Evolutionary conservation across 257 asterid species (phyloP).

Genomic region (Solanum virginianum): DNA sequence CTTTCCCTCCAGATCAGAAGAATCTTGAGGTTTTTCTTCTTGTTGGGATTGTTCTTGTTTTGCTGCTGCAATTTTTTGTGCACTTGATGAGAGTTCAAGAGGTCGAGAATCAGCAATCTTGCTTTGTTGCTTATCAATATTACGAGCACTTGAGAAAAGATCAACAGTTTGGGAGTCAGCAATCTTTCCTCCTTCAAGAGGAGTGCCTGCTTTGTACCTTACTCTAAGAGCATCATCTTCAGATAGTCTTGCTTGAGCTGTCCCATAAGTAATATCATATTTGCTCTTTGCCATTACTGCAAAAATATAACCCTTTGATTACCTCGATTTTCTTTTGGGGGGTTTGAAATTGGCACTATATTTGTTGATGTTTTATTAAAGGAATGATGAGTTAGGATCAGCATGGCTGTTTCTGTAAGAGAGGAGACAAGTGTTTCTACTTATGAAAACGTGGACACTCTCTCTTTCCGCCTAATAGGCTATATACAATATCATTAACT

Average conservation of each 20-base stretch:
- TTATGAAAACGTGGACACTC: background rate
- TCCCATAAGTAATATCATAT: conserved; percentile 20
- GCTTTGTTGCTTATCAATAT: background rate
- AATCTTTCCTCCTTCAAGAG: conserved; percentile 36
- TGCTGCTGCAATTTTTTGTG: background rate
- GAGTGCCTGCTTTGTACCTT: conserved; percentile 26
- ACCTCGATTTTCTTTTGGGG: background rate
- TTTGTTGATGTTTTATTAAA: background rate
- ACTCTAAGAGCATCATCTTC: conserved; percentile 41
- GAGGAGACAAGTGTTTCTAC: background rate
- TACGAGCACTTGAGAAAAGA: conserved; percentile 18
- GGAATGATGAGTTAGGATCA: background rate
- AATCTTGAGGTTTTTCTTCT: background rate
- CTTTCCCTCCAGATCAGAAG: background rate
- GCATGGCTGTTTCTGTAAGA: background rate
- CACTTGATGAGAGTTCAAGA: conserved; percentile 11
- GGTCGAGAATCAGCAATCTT: conserved; percentile 5
- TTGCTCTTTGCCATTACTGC: conserved; percentile 28
- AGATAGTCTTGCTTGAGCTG: conserved; percentile 36
- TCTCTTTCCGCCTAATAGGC: background rate
- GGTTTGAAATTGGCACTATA: background rate
- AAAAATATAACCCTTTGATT: background rate
- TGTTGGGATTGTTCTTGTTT: background rate
- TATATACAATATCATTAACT: background rate
- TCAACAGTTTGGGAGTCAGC: conserved; percentile 28